Conservation (phyloP, 441 rosid genomes). For the Breynia disticha region DNA sequence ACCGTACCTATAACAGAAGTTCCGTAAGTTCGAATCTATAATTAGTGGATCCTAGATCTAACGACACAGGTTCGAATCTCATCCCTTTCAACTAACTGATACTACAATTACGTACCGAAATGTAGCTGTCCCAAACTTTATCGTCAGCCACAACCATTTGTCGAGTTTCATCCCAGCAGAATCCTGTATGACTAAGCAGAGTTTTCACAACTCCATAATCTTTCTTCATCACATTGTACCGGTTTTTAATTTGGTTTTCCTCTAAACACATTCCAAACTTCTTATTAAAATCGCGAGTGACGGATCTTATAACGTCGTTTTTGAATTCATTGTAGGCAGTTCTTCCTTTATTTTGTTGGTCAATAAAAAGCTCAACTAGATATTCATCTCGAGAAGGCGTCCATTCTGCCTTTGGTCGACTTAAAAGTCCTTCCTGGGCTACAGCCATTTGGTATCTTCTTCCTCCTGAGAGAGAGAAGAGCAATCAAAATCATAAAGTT, state of each 20-base stretch:
- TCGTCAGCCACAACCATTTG: constrained; percentile 36
- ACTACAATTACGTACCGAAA: constrained; percentile 6
- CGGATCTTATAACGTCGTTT: constrained; percentile 25
- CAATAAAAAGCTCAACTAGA: constrained; percentile 26
- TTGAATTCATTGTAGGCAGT: constrained; percentile 31
- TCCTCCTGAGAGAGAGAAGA: not conserved
- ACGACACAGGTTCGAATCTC: no score
- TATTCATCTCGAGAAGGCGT: constrained; percentile 32
- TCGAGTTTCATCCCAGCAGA: constrained; percentile 29
- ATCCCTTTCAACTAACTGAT: no score
- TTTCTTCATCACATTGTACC: constrained; percentile 37
- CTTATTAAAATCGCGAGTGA: constrained; percentile 22
- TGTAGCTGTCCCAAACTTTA: constrained; percentile 33
- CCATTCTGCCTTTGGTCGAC: constrained; percentile 32
- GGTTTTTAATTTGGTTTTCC: constrained; percentile 33
- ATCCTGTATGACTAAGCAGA: constrained; percentile 20
- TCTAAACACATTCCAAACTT: constrained; percentile 26
- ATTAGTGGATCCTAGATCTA: no score
- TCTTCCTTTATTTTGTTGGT: constrained; percentile 26
- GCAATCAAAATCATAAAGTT: not conserved
- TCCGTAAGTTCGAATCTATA: constrained; percentile 1
- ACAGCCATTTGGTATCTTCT: constrained; percentile 15
- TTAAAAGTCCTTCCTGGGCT: constrained; percentile 21
- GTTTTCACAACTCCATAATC: constrained; percentile 32
- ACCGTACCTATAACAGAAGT: constrained; percentile 16